Evolutionary conservation across 1,284 basidiomycete species (phyloP).

Genomic region (Cryptococcus hybrid): DNA sequence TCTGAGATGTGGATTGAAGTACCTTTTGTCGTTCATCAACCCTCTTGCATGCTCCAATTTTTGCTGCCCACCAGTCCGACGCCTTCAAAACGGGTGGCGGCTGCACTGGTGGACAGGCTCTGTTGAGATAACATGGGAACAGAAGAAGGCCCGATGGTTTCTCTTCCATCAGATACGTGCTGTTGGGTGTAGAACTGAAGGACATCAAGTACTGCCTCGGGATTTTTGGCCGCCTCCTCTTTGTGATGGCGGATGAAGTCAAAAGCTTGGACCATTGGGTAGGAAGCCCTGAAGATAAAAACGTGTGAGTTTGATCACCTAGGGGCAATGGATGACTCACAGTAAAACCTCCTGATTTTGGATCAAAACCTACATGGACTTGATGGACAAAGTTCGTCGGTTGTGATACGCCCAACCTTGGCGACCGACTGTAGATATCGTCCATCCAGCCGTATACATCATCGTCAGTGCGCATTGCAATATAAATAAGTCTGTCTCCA

Average conservation of each 20-base stretch:
- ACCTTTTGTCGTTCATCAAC: too few relatives aligned
- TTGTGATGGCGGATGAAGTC: constrained; percentile 96
- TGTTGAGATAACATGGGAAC: too few relatives aligned
- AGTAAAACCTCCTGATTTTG: constrained; percentile 88
- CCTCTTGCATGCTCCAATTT: too few relatives aligned
- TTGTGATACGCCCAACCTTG: constrained; percentile 86
- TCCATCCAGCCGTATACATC: constrained; percentile 97
- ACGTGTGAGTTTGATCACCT: neutral
- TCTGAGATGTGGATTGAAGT: too few relatives aligned
- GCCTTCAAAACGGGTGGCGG: constrained; percentile 71
- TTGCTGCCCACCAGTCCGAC: constrained; percentile 83
- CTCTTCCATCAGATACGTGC: constrained; percentile 53
- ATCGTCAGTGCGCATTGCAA: constrained; percentile 77
- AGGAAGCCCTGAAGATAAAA: constrained; percentile 72
- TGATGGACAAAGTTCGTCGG: constrained; percentile 98
- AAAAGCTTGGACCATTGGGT: constrained; percentile 96
- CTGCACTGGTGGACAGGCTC: constrained; percentile 51
- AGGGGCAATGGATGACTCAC: constrained; percentile 52
- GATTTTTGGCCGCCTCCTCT: constrained; percentile 95
- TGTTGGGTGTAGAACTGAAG: constrained; percentile 98
- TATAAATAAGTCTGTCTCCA: constrained; percentile 59
- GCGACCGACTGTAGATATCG: constrained; percentile 89
- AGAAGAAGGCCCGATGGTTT: constrained; percentile 14
- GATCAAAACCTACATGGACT: constrained; percentile 97
- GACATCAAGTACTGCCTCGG: constrained; percentile 94